Evolutionary conservation across 2,329 filamentous ascomycete genomes (phyloP), one percentile per base, ranked within the genome.

Genomic region (Botrytis pseudocinerea): DNA sequence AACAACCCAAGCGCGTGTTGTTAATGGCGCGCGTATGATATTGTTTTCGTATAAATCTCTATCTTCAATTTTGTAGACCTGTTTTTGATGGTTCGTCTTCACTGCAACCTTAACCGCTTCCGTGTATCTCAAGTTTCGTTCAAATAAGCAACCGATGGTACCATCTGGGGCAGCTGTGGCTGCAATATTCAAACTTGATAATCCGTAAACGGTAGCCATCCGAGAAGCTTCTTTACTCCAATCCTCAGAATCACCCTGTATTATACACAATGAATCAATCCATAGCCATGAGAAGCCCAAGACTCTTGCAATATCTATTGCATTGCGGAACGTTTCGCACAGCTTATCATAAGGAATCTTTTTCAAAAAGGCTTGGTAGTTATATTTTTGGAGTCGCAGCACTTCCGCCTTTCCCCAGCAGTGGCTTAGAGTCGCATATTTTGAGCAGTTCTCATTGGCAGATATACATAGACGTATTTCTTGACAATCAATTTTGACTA

Each of bases 41-140:
- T 25, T n/a, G n/a, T n/a, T n/a, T n/a, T n/a, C n/a, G n/a, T 48
- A 48, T 1, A 48, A 25, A 12, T 2, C 1, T 0, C 1, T 6
- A 35, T 35, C 4, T 6, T 4, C 22, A 48, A 48, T 48, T 9
- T 1, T 25, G 10, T 10, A 48, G 46, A 48, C 4, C 46, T 12
- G 9, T 25, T 25, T 48, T 25, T 25, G 22, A 48, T 25, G 9
- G 4, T 48, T 25, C 0, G 6, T 25, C 0, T 25, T 48, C 4
- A 48, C 46, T 48, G 25, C 46, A 8, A 1, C 22, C 22, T 25
- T 25, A 12, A 9, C 7, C 0, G 1, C 0, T 48, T 9, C 46
- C 4, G 8, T 48, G 0, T 25, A 10, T 25, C 4, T 48, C 25
- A 51, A 14, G 9, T 51, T 8, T 0, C 57, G 57, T 22, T 22